Conservation (phyloP, 805 yeast genomes). For the Torulaspora quercuum region DNA sequence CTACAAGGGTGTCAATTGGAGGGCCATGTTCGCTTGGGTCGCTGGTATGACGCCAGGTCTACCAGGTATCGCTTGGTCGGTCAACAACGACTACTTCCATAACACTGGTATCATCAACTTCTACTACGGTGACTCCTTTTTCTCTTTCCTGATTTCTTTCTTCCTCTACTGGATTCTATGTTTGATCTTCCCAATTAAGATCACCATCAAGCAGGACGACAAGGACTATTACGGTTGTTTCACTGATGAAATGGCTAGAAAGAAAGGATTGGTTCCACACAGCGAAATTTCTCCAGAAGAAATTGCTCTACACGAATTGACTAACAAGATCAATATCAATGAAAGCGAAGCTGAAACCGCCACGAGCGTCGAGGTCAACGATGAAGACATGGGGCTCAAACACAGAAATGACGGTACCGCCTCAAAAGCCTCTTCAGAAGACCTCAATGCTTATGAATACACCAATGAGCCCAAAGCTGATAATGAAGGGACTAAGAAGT, state of each 20-base stretch:
- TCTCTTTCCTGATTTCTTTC: conserved; percentile 42
- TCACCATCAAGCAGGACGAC: conserved; percentile 38
- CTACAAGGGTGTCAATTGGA: conserved; percentile 40
- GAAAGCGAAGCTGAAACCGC: conserved; percentile 14
- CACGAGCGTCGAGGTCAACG: conserved; percentile 10
- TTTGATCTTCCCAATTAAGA: conserved; percentile 38
- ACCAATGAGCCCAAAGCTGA: conserved; percentile 1
- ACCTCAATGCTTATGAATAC: background rate
- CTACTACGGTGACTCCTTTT: conserved; percentile 45
- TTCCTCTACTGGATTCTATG: conserved; percentile 38
- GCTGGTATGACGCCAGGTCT: conserved; percentile 46
- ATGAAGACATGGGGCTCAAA: conserved; percentile 10
- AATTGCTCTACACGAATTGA: conserved; percentile 15
- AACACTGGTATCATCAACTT: conserved; percentile 41
- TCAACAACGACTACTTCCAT: conserved; percentile 29
- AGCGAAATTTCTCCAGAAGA: conserved; percentile 31
- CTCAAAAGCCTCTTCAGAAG: conserved; percentile 4
- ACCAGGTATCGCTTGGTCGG: conserved; percentile 46
- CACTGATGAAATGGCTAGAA: conserved; percentile 37
- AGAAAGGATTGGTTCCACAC: conserved; percentile 35
- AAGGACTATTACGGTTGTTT: conserved; percentile 42
- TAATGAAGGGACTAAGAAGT: background rate
- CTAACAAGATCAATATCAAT: conserved; percentile 9
- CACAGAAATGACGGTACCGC: conserved; percentile 4
- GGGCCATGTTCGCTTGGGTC: conserved; percentile 36